phyloP scores from a whole-genome alignment of 73 alveolate species.

The Stentor roeselii region DNA sequence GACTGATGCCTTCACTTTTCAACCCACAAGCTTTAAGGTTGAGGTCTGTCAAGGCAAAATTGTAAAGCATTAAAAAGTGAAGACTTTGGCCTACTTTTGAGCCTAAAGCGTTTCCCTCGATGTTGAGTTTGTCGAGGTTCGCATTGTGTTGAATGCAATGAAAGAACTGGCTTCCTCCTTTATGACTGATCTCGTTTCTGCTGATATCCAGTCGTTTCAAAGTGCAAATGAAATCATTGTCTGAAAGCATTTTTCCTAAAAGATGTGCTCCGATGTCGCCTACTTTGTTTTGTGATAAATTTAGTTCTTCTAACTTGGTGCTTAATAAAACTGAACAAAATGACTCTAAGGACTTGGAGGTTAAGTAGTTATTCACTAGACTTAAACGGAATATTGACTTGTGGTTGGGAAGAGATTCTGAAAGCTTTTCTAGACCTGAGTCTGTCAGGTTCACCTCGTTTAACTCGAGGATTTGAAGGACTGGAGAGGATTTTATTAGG shows the following conservation, averaged over 20 bases:
- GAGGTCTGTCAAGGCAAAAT: not conserved
- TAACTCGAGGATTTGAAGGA: not conserved
- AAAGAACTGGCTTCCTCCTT: constrained; percentile 24
- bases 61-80: not conserved
- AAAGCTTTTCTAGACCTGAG: not conserved
- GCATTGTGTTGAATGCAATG: constrained; percentile 20
- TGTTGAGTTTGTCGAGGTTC: not conserved
- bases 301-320: not conserved
- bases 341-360: not conserved
- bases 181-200: constrained; percentile 39
- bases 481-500: not conserved
- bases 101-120: constrained; percentile 31
- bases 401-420: too few relatives aligned
- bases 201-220: constrained; percentile 33
- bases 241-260: not conserved
- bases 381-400: not conserved
- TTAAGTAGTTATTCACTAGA: not conserved
- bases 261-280: not conserved
- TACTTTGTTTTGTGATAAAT: not conserved
- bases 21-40: not conserved
- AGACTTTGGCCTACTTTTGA: not conserved
- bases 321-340: not conserved
- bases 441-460: not conserved
- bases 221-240: constrained; percentile 9
- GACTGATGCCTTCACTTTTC: not conserved